Conservation (phyloP, 441 rosid genomes). For the Gossypium gossypioides region DNA sequence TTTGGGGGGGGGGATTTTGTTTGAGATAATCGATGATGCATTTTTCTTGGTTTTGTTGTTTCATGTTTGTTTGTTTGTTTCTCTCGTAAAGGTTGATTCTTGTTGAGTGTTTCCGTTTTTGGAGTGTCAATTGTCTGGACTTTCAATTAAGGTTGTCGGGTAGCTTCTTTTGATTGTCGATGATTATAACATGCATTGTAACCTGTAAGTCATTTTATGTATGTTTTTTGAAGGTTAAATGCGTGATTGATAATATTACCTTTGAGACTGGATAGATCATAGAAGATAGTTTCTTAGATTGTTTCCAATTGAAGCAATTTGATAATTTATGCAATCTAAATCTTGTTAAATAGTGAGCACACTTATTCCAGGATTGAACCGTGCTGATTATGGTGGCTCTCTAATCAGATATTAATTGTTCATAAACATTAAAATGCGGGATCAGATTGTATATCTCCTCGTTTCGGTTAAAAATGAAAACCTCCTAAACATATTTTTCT, state of each 20-base stretch:
- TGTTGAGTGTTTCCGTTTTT: not conserved
- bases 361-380: not conserved
- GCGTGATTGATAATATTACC: constrained; percentile 1
- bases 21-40: constrained; percentile 9
- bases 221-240: not conserved
- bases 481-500: not conserved
- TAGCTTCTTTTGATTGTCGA: not conserved
- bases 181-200: not conserved
- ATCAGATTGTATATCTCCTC: not conserved
- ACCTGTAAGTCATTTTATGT: not conserved
- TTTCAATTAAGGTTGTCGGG: not conserved
- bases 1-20: not conserved
- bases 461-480: not conserved
- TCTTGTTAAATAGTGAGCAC: not conserved
- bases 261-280: not conserved
- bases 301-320: not conserved
- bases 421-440: constrained; percentile 4
- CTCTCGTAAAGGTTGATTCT: not conserved
- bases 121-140: not conserved
- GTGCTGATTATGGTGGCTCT: not conserved
- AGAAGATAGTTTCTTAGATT: not conserved
- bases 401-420: not conserved
- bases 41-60: not conserved
- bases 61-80: not conserved
- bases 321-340: not conserved